Base-by-base conservation (phyloP, 2,329 filamentous ascomycete species). In the Stachybotrys elegans region DNA sequence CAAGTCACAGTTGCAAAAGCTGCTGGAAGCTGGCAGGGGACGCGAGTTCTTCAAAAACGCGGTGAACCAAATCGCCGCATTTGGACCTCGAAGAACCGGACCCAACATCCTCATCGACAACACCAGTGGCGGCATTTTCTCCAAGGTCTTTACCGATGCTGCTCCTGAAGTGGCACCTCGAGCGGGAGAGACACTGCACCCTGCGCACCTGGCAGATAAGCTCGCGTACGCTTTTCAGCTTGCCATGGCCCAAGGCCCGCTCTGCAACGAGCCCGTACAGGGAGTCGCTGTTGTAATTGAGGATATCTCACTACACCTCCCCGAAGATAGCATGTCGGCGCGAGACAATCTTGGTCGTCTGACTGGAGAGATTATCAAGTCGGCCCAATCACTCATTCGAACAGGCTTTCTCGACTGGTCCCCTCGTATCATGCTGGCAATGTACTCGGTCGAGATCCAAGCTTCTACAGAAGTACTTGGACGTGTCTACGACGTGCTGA, bases 391-490 rank as follows among this genome's bases (percentile, higher is more conserved):
- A 37, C 79, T 84, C n/a, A 89, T 98, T 48, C 80, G 84, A 41
- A 75, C 84, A 51, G 92, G 84, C 19, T 95, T 97, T 72, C 73
- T 96, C 16, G 93, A 97, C 72, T 98, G 93, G 93, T 92, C 86
- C 31, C 88, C 93, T 0, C 83, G 93, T n/a, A 79, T 98, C 53
- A 81, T 97, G 70, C 81, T 98, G 36, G 93, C 93, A 42, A 97
- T 97, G 89, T 98, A 98, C 71, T 89, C 82, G 44, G 95, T 92
- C 63, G 93, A 97, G 63, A 97, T 98, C 57, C 93, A 97, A 75
- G 90, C 92, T 22, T 91, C 88, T 19, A 92, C 91, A 57, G 93
- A 97, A 66, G 93, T 97, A 34, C 81, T 98, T 5, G 93, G 93
- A 19, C 84, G 89, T 22, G 93, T 97, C 25, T 98, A 98, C 73